Evolutionary conservation across 352 stramenopile genomes (phyloP).

Genomic region (Thalassiosira ordinaria): DNA sequence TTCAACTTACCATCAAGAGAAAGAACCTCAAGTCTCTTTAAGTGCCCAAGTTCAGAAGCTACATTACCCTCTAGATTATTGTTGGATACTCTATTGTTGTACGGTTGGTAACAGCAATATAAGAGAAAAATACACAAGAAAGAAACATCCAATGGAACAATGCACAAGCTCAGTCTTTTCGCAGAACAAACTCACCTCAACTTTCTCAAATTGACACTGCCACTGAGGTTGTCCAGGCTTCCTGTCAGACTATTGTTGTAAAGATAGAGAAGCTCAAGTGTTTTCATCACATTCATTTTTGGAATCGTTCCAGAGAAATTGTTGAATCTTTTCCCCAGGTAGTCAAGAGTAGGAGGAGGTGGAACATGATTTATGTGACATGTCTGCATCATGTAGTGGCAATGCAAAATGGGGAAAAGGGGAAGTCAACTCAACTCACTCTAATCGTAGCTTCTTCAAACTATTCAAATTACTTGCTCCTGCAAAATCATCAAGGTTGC

Average conservation of each 20-base stretch:
- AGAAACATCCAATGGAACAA: neutral
- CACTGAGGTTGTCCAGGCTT: slow-evolving; percentile 10
- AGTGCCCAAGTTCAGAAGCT: neutral
- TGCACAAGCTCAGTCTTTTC: too few relatives aligned
- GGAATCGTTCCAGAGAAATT: slow-evolving; percentile 27
- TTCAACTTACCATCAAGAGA: slow-evolving; percentile 27
- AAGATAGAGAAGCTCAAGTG: slow-evolving; percentile 28
- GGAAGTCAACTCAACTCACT: too few relatives aligned
- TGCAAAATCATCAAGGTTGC: slow-evolving; percentile 31
- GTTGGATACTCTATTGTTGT: slow-evolving; percentile 15
- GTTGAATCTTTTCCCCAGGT: neutral
- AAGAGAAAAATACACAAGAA: neutral
- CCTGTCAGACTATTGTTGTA: slow-evolving; percentile 27
- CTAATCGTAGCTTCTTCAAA: slow-evolving; percentile 35
- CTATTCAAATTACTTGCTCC: neutral
- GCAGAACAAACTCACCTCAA: slow-evolving; percentile 29
- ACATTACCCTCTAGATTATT: slow-evolving; percentile 14
- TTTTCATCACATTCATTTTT: neutral
- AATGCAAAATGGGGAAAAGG: too few relatives aligned
- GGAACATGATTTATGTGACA: too few relatives aligned
- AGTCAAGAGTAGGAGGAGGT: too few relatives aligned
- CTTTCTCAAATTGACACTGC: slow-evolving; percentile 14
- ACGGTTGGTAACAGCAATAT: neutral
- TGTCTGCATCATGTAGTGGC: too few relatives aligned
- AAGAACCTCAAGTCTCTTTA: slow-evolving; percentile 22